Conservation (phyloP, 140 eudicot species). For the Senecio squalidus region DNA sequence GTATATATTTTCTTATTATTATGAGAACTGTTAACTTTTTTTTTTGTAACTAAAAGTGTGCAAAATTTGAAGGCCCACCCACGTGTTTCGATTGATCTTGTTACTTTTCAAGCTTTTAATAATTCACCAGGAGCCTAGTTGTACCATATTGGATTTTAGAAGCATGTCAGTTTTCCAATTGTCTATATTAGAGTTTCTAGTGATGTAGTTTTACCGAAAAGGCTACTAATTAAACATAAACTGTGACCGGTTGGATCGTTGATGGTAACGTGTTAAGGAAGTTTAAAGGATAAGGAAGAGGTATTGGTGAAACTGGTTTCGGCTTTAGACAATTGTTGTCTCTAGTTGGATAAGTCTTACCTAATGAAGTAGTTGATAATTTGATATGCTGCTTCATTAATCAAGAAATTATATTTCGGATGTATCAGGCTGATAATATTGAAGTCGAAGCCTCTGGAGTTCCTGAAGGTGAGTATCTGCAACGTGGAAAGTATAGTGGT, state of each 20-base stretch:
- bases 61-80: slow-evolving; percentile 23
- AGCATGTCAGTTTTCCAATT: slow-evolving; percentile 12
- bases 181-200: too few relatives aligned
- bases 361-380: not conserved
- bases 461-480: slow-evolving; percentile 46
- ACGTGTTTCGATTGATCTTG: slow-evolving; percentile 23
- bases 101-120: slow-evolving; percentile 15
- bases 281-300: too few relatives aligned
- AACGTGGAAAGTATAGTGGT: slow-evolving; percentile 64
- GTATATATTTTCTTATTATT: slow-evolving; percentile 15
- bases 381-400: slow-evolving; percentile 7
- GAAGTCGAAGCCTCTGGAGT: slow-evolving; percentile 23
- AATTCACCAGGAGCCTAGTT: slow-evolving; percentile 12
- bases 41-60: not conserved
- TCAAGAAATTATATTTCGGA: slow-evolving; percentile 15
- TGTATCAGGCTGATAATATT: slow-evolving; percentile 3
- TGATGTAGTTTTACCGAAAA: not conserved
- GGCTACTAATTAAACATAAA: not conserved
- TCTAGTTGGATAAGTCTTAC: not conserved
- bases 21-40: not conserved
- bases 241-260: too few relatives aligned
- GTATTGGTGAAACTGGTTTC: slow-evolving; percentile 5
- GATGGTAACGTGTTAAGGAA: too few relatives aligned
- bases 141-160: slow-evolving; percentile 10
- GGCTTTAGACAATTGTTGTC: not conserved